These are phyloP conservation scores for Corymbia citriodora DNA, from an alignment of 441 rosid genomes.

Conservation along the genomic window DNA sequence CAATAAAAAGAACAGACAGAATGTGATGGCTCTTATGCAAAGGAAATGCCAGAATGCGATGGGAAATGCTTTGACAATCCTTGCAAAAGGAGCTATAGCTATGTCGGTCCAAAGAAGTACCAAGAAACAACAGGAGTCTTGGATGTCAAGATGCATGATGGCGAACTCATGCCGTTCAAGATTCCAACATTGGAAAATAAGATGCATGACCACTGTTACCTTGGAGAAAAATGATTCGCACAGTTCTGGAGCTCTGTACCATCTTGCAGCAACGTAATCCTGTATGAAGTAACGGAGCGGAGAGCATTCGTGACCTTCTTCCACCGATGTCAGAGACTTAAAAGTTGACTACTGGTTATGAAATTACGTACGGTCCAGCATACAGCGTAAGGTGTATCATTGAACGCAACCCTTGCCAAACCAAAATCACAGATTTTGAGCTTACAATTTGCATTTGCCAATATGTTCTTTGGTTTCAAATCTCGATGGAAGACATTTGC, in stretches of 20 bases:
- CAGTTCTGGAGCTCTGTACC: conserved; percentile 95
- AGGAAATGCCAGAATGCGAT: background rate
- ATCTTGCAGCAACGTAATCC: conserved; percentile 88
- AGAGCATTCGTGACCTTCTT: background rate
- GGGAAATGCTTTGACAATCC: background rate
- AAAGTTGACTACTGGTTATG: background rate
- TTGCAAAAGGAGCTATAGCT: background rate
- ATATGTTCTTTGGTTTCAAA: conserved; percentile 93
- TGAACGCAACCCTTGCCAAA: conserved; percentile 81
- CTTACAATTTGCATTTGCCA: conserved; percentile 96
- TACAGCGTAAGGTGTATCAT: conserved; percentile 70
- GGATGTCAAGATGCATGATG: background rate
- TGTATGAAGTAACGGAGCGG: conserved; percentile 10
- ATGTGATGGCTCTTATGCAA: background rate
- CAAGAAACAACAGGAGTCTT: background rate
- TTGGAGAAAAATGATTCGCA: conserved; percentile 88
- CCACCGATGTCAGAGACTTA: background rate
- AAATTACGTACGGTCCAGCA: conserved; percentile 75
- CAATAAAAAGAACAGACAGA: background rate
- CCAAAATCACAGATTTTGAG: conserved; percentile 97
- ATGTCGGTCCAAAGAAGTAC: conserved; percentile 5
- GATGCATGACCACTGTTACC: conserved; percentile 27
- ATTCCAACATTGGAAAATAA: background rate
- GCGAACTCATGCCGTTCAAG: background rate
- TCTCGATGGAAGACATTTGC: conserved; percentile 96